These are phyloP conservation scores for Fusarium citri DNA, from an alignment of 2,329 filamentous ascomycete genomes.

Conservation along the genomic window DNA sequence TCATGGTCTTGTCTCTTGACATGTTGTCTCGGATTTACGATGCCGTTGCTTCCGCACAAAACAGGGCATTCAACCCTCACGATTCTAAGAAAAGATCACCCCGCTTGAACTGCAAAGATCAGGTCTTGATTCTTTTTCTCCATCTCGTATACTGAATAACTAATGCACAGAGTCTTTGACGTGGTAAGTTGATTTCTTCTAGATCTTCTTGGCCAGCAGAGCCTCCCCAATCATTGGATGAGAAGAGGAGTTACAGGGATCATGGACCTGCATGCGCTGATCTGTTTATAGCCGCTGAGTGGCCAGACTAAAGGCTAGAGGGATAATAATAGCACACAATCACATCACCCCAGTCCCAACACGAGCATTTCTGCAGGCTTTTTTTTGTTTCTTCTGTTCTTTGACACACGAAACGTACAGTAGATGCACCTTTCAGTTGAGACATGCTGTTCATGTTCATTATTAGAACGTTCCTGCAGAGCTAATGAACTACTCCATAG, in stretches of 20 bases:
- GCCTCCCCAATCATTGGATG: conserved; percentile 13
- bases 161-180: conserved; percentile 27
- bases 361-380: conserved; percentile 21
- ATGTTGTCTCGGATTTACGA: neutral
- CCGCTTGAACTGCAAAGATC: conserved; percentile 10
- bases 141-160: conserved; percentile 13
- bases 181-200: conserved; percentile 16
- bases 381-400: neutral
- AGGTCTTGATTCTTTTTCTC: conserved; percentile 1
- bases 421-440: neutral
- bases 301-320: conserved; percentile 4
- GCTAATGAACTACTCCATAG: neutral
- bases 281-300: conserved; percentile 33
- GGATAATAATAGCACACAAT: conserved; percentile 32
- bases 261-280: neutral
- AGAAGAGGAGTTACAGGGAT: conserved; percentile 23
- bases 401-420: neutral
- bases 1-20: neutral
- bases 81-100: conserved; percentile 22
- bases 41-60: neutral
- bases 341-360: conserved; percentile 29
- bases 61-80: neutral
- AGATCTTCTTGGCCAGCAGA: neutral
- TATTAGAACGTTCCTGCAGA: conserved; percentile 23
- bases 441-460: conserved; percentile 16